These are phyloP conservation scores for Colletotrichum filicis DNA, from an alignment of 2,329 filamentous ascomycete genomes.

Conservation along the genomic window DNA sequence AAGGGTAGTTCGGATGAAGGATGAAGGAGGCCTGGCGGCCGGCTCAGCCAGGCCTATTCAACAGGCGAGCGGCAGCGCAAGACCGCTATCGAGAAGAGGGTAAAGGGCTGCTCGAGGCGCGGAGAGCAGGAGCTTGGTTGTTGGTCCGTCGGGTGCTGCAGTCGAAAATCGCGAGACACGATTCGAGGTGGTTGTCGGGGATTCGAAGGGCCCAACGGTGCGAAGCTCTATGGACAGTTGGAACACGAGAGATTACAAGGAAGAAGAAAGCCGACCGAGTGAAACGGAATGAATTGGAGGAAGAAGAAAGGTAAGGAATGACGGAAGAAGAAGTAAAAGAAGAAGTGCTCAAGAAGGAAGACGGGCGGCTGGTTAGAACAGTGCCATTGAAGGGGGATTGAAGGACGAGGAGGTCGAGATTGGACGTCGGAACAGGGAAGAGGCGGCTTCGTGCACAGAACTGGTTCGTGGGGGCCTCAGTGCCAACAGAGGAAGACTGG, in stretches of 20 bases:
- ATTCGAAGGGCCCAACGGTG: background rate
- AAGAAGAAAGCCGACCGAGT: background rate
- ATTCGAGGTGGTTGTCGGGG: background rate
- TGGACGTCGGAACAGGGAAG: background rate
- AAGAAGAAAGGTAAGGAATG: background rate
- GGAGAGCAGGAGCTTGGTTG: background rate
- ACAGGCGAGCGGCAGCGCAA: background rate
- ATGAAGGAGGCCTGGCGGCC: slow-evolving; percentile 18
- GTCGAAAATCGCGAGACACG: background rate
- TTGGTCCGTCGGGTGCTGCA: background rate
- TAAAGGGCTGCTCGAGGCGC: background rate
- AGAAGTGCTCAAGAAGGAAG: background rate
- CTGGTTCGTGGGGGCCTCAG: background rate
- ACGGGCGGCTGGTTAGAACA: background rate
- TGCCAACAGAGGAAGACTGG: background rate
- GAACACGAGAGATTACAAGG: background rate
- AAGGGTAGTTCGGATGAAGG: background rate
- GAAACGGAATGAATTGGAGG: background rate
- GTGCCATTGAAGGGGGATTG: background rate
- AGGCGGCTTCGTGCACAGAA: background rate
- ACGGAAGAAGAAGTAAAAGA: background rate
- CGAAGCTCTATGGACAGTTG: background rate
- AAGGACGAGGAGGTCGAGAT: background rate
- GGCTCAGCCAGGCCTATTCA: slow-evolving; percentile 32
- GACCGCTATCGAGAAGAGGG: background rate